A percentile compares a stretch with the other conserved stretches of the same genome.
Evolutionary conservation across 2,329 filamentous ascomycete species (phyloP).

Genomic region (Penicillium capsulatum): DNA sequence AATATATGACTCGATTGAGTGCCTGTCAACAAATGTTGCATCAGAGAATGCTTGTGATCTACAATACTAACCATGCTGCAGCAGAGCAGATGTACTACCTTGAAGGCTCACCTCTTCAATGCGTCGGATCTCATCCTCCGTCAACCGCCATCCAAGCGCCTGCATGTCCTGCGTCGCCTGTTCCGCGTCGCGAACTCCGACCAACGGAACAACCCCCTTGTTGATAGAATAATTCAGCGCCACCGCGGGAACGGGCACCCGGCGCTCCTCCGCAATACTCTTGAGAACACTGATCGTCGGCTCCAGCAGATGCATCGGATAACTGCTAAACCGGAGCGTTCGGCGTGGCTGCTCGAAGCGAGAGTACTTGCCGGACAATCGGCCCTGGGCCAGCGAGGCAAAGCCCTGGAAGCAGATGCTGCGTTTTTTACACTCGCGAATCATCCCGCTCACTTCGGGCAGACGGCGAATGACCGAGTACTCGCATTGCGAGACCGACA

Average conservation of each 20-base stretch:
- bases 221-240: slow-evolving; percentile 45
- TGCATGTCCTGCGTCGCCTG: slow-evolving; percentile 41
- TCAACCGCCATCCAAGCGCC: slow-evolving; percentile 43
- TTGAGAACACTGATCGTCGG: slow-evolving; percentile 36
- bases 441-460: slow-evolving; percentile 40
- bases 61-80: slow-evolving; percentile 47
- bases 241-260: slow-evolving; percentile 36
- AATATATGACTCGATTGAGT: too few relatives aligned
- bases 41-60: too few relatives aligned
- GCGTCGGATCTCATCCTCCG: slow-evolving; percentile 39
- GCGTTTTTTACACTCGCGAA: slow-evolving; percentile 40
- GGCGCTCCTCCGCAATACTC: slow-evolving; percentile 34
- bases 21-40: too few relatives aligned
- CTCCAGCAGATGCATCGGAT: slow-evolving; percentile 44
- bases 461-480: slow-evolving; percentile 42
- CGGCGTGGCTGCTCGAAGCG: slow-evolving; percentile 37
- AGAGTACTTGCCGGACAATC: slow-evolving; percentile 42
- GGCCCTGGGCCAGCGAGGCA: slow-evolving; percentile 39
- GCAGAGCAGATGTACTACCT: slow-evolving; percentile 37
- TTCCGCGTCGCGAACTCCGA: slow-evolving; percentile 40
- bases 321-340: slow-evolving; percentile 40
- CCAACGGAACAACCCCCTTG: slow-evolving; percentile 44
- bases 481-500: slow-evolving; percentile 46
- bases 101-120: slow-evolving; percentile 42
- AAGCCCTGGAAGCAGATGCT: slow-evolving; percentile 44